phyloP scores from a whole-genome alignment of 192 early-diverging fungal species.

The Dispira simplex region DNA sequence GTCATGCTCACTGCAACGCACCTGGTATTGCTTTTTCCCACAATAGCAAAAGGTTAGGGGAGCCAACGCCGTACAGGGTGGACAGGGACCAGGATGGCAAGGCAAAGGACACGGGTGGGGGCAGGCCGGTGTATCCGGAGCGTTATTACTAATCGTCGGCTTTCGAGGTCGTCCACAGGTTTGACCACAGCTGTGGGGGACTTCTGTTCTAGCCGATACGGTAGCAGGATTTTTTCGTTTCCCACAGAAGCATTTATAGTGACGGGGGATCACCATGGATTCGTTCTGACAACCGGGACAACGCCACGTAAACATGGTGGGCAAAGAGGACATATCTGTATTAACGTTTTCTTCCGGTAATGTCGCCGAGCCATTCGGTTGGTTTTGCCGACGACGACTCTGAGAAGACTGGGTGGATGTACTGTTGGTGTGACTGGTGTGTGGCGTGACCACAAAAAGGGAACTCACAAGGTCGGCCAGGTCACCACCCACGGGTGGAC shows the following conservation, averaged over 20 bases:
- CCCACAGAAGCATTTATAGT: constrained; percentile 83
- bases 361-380: no score
- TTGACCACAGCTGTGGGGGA: constrained; percentile 77
- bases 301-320: constrained; percentile 36
- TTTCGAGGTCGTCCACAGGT: constrained; percentile 38
- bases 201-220: constrained; percentile 35
- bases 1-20: constrained; percentile 63
- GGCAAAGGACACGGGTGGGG: constrained; percentile 63
- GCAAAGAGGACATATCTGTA: not conserved
- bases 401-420: no score
- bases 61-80: constrained; percentile 70
- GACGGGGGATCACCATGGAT: constrained; percentile 42
- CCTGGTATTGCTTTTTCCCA: constrained; percentile 46
- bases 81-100: constrained; percentile 92
- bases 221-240: constrained; percentile 45
- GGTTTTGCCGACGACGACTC: no score
- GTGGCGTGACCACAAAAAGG: no score
- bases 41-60: constrained; percentile 71
- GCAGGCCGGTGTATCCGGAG: constrained; percentile 22
- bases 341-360: no score
- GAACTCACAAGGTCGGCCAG: no score
- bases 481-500: no score
- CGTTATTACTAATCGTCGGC: not conserved
- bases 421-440: no score
- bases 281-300: constrained; percentile 86